These are phyloP conservation scores for Mitragyna speciosa DNA, from an alignment of 257 asterid species.

Conservation along the genomic window DNA sequence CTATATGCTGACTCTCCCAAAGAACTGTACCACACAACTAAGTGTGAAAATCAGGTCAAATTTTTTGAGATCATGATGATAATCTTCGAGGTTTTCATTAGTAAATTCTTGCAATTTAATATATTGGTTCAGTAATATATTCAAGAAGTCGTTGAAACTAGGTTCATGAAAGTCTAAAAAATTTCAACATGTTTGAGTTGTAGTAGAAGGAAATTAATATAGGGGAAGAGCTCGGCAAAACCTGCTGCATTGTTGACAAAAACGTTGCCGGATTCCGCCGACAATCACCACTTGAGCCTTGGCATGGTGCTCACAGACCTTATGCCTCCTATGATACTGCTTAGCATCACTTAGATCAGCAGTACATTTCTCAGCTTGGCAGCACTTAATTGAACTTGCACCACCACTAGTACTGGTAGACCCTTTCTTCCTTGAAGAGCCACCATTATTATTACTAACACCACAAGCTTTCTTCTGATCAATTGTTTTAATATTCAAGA, in stretches of 20 bases:
- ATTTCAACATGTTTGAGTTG: neutral
- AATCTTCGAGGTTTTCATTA: neutral
- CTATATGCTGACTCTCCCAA: neutral
- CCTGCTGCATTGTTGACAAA: constrained; percentile 95
- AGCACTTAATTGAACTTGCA: constrained; percentile 39
- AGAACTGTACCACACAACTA: neutral
- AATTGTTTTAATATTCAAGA: neutral
- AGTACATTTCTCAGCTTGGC: constrained; percentile 64
- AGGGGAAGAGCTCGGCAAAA: neutral
- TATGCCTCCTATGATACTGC: constrained; percentile 67
- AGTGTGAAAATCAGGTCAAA: neutral
- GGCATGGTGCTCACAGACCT: constrained; percentile 64
- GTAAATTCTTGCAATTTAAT: neutral
- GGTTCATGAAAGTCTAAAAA: neutral
- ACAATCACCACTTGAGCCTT: constrained; percentile 59
- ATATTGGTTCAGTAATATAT: neutral
- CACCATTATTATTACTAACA: neutral
- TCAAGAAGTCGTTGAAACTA: neutral
- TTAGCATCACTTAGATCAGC: constrained; percentile 56
- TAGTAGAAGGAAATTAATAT: neutral
- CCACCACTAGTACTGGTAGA: constrained; percentile 4
- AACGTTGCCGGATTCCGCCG: constrained; percentile 76
- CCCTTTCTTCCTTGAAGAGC: constrained; percentile 29
- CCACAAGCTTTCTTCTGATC: constrained; percentile 18
- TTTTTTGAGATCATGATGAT: neutral